phyloP scores from a whole-genome alignment of 139 green algal genomes.

The Mesotaenium endlicherianum region DNA sequence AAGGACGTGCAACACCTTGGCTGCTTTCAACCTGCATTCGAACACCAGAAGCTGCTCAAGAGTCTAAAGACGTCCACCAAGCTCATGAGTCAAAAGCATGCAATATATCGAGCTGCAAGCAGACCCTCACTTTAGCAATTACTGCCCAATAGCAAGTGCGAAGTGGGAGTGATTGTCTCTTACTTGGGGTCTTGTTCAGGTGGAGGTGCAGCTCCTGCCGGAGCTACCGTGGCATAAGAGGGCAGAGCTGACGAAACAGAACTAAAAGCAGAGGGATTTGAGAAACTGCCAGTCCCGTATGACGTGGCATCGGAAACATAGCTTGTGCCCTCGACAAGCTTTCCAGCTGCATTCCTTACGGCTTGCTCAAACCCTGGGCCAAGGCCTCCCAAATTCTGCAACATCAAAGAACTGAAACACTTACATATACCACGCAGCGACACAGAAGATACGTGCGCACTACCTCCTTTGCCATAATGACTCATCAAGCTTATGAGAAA shows the following conservation, averaged over 20 bases:
- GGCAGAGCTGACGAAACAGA: background rate
- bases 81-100: background rate
- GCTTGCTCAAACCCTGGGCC: slow-evolving; percentile 21
- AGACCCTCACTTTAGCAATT: background rate
- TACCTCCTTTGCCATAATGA: no score
- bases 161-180: background rate
- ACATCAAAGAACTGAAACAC: background rate
- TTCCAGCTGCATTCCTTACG: background rate
- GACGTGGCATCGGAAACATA: background rate
- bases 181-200: background rate
- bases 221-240: background rate
- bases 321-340: slow-evolving; percentile 2
- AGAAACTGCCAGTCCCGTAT: background rate
- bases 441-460: background rate
- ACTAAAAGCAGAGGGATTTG: background rate
- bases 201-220: background rate
- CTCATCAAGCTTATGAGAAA: no score
- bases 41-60: background rate
- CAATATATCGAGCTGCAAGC: background rate
- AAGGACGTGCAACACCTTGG: slow-evolving; percentile 21
- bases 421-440: background rate
- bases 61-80: background rate
- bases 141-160: background rate
- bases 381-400: slow-evolving; percentile 11
- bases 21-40: slow-evolving; percentile 22